Evolutionary conservation across 345 rosid species (phyloP).

Genomic region (Erysimum cheiranthoides): DNA sequence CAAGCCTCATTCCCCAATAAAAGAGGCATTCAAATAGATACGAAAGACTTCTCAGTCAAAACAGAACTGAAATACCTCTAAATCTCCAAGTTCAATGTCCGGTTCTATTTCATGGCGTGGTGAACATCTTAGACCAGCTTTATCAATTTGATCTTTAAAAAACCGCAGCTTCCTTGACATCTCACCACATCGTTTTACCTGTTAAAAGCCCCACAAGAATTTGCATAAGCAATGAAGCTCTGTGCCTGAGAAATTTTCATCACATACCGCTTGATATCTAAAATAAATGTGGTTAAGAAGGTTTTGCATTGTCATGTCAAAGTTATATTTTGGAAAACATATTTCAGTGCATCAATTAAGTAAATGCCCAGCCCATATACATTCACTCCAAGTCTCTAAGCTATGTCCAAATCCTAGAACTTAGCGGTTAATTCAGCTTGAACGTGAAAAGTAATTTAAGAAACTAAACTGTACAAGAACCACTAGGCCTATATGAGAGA

Average conservation of each 20-base stretch:
- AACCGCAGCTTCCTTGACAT: constrained; percentile 93
- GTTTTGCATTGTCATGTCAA: background rate
- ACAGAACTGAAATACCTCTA: constrained; percentile 64
- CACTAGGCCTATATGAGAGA: background rate
- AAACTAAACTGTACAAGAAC: constrained; percentile 23
- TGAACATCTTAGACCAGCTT: constrained; percentile 80
- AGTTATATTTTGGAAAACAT: constrained; percentile 1
- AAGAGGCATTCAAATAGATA: constrained; percentile 3
- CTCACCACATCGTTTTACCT: constrained; percentile 97
- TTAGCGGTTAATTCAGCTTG: too few species aligned
- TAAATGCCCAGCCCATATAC: constrained; percentile 1
- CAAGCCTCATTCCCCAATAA: background rate
- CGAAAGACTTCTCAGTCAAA: constrained; percentile 22
- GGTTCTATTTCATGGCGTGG: constrained; percentile 67
- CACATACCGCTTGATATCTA: background rate
- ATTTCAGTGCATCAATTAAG: background rate
- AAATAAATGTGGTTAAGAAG: background rate
- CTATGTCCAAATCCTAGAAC: constrained; percentile 11
- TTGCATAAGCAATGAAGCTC: constrained; percentile 31
- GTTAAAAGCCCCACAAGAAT: constrained; percentile 43
- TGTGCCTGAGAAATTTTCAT: constrained; percentile 21
- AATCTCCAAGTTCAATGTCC: constrained; percentile 82
- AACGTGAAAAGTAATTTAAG: too few species aligned
- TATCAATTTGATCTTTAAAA: constrained; percentile 86
- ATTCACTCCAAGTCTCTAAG: constrained; percentile 15